Conservation (phyloP, 768 basidiomycete genomes). For the Psilocybe azurescens region DNA sequence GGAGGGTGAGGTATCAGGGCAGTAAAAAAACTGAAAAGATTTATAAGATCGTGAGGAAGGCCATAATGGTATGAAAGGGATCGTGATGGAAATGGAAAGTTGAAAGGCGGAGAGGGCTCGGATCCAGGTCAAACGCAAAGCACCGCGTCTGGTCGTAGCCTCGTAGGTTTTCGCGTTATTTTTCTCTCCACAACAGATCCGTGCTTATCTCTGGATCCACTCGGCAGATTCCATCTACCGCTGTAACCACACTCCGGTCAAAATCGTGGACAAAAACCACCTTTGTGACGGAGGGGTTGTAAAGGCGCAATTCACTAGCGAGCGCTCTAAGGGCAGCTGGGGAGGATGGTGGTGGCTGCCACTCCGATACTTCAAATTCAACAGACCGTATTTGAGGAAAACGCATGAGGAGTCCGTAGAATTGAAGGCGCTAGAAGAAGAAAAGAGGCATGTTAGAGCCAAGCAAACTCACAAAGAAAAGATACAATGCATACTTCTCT, state of each 20-base stretch:
- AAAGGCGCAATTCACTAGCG: constrained; percentile 63
- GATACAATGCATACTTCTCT: constrained; percentile 44
- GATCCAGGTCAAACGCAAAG: background rate
- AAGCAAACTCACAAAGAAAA: constrained; percentile 11
- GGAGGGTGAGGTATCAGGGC: background rate
- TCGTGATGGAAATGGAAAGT: background rate
- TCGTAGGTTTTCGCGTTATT: constrained; percentile 9
- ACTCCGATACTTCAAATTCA: constrained; percentile 69
- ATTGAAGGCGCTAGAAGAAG: constrained; percentile 54
- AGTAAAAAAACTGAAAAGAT: background rate
- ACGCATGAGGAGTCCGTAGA: constrained; percentile 64
- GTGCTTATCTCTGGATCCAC: constrained; percentile 30
- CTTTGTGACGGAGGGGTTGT: constrained; percentile 53
- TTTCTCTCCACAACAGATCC: constrained; percentile 29
- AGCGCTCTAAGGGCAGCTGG: constrained; percentile 61
- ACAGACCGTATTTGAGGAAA: constrained; percentile 55
- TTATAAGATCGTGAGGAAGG: background rate
- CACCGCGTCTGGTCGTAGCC: background rate
- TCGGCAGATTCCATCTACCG: constrained; percentile 39
- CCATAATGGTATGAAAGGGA: background rate
- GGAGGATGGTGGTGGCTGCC: constrained; percentile 62
- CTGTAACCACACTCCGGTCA: constrained; percentile 56
- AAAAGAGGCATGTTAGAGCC: constrained; percentile 10
- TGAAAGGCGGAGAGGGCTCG: background rate
- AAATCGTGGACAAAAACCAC: constrained; percentile 71